These are phyloP conservation scores for Hymenoscyphus albidus DNA, from an alignment of 2,329 filamentous ascomycete species.

Conservation along the genomic window DNA sequence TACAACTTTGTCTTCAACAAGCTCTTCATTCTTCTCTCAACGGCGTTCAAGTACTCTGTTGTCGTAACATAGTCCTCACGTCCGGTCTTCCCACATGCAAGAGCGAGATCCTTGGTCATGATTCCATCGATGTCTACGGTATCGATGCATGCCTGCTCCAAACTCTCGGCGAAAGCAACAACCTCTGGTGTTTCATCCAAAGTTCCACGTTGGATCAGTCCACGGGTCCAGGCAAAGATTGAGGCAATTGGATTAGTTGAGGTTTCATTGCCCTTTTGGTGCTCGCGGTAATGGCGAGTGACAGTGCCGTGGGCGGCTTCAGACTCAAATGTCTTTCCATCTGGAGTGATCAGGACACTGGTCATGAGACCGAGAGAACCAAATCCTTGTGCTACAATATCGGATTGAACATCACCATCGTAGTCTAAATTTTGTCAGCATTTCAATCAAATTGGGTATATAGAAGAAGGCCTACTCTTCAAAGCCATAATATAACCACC, in stretches of 20 bases:
- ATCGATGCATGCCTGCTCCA: slow-evolving; percentile 82
- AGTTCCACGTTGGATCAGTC: slow-evolving; percentile 86
- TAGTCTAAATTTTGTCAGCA: slow-evolving; percentile 63
- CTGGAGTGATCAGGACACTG: slow-evolving; percentile 91
- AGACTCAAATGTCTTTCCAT: slow-evolving; percentile 94
- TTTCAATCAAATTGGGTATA: background rate
- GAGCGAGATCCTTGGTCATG: slow-evolving; percentile 99
- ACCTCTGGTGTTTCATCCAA: slow-evolving; percentile 91
- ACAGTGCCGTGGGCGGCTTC: slow-evolving; percentile 98
- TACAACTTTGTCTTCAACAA: slow-evolving; percentile 75
- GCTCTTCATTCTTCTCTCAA: slow-evolving; percentile 83
- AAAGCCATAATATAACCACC: slow-evolving; percentile 96
- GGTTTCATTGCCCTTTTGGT: slow-evolving; percentile 96
- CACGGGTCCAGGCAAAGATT: slow-evolving; percentile 98
- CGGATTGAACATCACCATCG: slow-evolving; percentile 97
- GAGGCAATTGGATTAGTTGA: slow-evolving; percentile 98
- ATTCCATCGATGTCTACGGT: slow-evolving; percentile 14
- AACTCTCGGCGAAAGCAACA: slow-evolving; percentile 81
- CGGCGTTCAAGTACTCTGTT: slow-evolving; percentile 83
- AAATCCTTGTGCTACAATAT: slow-evolving; percentile 97
- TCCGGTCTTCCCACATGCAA: slow-evolving; percentile 84
- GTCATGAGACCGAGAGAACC: slow-evolving; percentile 98
- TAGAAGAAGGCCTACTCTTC: slow-evolving; percentile 68
- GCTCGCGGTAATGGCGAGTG: slow-evolving; percentile 96
- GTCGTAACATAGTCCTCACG: slow-evolving; percentile 88